Evolutionary conservation across 2,329 filamentous ascomycete genomes (phyloP), one percentile per base, ranked within the genome.

Genomic region (Botrytis tulipae): DNA sequence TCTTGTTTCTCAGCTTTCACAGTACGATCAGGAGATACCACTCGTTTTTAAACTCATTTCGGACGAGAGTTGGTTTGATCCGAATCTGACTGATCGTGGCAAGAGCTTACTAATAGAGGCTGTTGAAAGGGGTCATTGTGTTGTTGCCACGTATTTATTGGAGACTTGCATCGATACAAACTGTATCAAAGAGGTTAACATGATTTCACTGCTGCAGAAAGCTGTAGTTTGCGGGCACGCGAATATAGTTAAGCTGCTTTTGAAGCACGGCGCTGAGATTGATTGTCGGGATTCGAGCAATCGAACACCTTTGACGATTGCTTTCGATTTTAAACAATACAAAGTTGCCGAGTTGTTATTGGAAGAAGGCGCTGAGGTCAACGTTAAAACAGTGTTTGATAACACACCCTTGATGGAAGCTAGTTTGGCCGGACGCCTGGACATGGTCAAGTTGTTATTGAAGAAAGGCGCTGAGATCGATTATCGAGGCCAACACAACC

Each of bases 121-220:
- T 57, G 22, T 14, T 68, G 1, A 42, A 29, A 42, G 0, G 8
- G 5, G 12, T 16, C 32, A n/a, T n/a, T 10, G 54, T 29, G 12
- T 29, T 5, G 46, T 81, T 14, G 72, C 78, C n/a, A 71, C 74
- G 61, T 1, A 70, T 18, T 60, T 79, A 1, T 14, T 79, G 9
- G 61, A 74, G 46, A 57, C 32, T 7, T 70, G 72, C 12, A 37
- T 60, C 37, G 18, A 71, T 20, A 22, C 57, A 5, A 63, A 73
- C 1, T 37, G 46, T 18, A n/a, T 4, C 0, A 61, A 77, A 25
- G 0, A 71, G n/a, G 37, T 29, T 44, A 3, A 20, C 16, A 25
- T 42, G 66, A 35, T 25, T 0, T 48, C 74, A 67, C 63, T 59
- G 29, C 44, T 73, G 32, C 44, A 16, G 42, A n/a, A 0, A 6